These are phyloP conservation scores for Echites panduratus DNA, from an alignment of 257 asterid species.

Conservation along the genomic window DNA sequence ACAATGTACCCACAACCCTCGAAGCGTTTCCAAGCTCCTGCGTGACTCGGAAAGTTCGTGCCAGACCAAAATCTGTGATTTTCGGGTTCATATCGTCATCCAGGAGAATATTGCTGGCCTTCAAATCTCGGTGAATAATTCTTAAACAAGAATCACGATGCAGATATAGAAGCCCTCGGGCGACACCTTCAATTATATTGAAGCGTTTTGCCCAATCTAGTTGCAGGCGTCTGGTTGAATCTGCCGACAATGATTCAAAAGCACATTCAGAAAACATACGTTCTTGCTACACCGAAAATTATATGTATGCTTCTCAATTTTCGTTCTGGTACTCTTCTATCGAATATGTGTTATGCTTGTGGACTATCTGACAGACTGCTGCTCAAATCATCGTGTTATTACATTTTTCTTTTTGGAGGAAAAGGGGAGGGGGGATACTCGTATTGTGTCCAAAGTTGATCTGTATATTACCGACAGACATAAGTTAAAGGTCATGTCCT, in stretches of 20 bases:
- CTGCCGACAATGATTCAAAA: slow-evolving; percentile 2
- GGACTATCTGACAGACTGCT: too few relatives aligned
- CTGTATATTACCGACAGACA: too few relatives aligned
- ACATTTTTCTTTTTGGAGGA: too few relatives aligned
- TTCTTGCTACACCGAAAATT: background rate
- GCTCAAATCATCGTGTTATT: too few relatives aligned
- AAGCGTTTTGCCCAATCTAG: slow-evolving; percentile 40
- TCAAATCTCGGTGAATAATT: slow-evolving; percentile 46
- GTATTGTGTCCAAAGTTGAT: too few relatives aligned
- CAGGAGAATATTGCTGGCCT: slow-evolving; percentile 35
- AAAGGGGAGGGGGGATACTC: too few relatives aligned
- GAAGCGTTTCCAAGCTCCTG: slow-evolving; percentile 34
- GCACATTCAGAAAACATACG: background rate
- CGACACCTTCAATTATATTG: slow-evolving; percentile 40
- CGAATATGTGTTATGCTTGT: too few relatives aligned
- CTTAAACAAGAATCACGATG: slow-evolving; percentile 42
- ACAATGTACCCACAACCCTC: slow-evolving; percentile 47
- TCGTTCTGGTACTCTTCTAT: too few relatives aligned
- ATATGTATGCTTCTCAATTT: too few relatives aligned
- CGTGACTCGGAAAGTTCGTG: slow-evolving; percentile 31
- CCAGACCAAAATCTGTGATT: slow-evolving; percentile 59
- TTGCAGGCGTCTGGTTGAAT: background rate
- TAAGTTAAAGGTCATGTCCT: too few relatives aligned
- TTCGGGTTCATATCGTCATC: slow-evolving; percentile 44
- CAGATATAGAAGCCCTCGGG: slow-evolving; percentile 37